Evolutionary conservation across 805 yeast genomes (phyloP).

Genomic region (Candida argentea): DNA sequence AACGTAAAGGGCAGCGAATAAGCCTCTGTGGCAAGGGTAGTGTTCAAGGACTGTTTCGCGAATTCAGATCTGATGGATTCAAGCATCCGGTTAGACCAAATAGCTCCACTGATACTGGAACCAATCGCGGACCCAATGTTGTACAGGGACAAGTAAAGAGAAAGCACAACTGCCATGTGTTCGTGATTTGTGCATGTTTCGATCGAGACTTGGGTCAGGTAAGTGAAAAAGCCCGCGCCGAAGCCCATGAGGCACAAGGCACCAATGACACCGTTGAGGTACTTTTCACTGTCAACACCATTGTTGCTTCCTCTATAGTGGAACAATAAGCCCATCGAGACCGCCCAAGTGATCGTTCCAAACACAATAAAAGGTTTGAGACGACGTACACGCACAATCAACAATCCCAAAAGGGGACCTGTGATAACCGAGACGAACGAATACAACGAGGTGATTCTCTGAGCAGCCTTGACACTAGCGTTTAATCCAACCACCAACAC

Average conservation of each 20-base stretch:
- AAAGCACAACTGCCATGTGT: constrained; percentile 51
- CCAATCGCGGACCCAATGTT: constrained; percentile 60
- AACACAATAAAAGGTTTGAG: constrained; percentile 50
- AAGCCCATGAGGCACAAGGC: constrained; percentile 56
- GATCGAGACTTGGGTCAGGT: constrained; percentile 51
- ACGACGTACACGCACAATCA: constrained; percentile 38
- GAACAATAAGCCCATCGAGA: constrained; percentile 50
- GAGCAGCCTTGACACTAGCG: constrained; percentile 52
- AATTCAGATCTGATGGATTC: constrained; percentile 25
- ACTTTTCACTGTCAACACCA: constrained; percentile 21
- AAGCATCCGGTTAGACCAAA: constrained; percentile 58
- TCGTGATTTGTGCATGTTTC: constrained; percentile 52
- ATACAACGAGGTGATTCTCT: constrained; percentile 50
- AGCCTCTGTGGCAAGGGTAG: constrained; percentile 33
- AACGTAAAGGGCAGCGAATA: constrained; percentile 45
- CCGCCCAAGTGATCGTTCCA: constrained; percentile 50
- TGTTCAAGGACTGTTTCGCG: constrained; percentile 15
- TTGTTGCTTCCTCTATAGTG: constrained; percentile 42
- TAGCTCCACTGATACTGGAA: constrained; percentile 54
- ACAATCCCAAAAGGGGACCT: constrained; percentile 49
- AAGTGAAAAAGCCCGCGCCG: constrained; percentile 67
- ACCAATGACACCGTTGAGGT: constrained; percentile 49
- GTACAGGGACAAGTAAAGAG: constrained; percentile 48
- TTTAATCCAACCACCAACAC: constrained; percentile 55
- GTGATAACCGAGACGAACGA: constrained; percentile 56